Evolutionary conservation across 805 yeast species (phyloP), one percentile per base, ranked within the genome.

Genomic region (Candida patagonica): DNA sequence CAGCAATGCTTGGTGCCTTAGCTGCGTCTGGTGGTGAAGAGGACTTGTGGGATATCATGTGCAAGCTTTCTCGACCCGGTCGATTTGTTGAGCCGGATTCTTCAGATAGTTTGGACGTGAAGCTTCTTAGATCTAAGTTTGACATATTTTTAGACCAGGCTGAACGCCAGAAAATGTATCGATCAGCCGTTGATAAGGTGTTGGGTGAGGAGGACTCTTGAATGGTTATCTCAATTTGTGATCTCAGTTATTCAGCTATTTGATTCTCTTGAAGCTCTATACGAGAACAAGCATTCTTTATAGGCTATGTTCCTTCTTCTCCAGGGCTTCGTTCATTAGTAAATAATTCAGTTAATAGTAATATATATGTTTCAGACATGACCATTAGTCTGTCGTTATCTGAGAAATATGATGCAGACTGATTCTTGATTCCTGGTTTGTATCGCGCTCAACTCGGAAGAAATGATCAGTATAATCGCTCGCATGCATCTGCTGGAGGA

Each of bases 1-100:
- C 96, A 3, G 97, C 98, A 0, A 66, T 92, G 57, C 69, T 92
- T 45, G 98, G 97, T 27, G 96, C 97, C 1, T 86, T 79, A 46
- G 97, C 97, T 2, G 86, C 92, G 8, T 78, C 80, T 49, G 78
- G 73, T 45, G 57, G 60, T 35, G 55, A 56, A 42, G 52, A 56
- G 45, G 41, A 51, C 32, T 66, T 92, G 43, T 89, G 97, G 97
- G 74, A 76, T 26, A 77, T 81, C 27, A 92, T 92, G 98, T 73
- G 73, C 49, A 70, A 71, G 45, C 70, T 88, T 67, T 80, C 95
- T 1, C 89, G 94, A 6, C 75, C 80, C 17, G 97, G 96, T 33
- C 70, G 71, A 49, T 86, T 79, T 9, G 81, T 92, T 29, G 61
- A 66, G 47, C 97, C 98, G 3, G 62, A 75, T 19, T 59, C 72